phyloP scores from a whole-genome alignment of 306 rosid genomes.

The Alnus rubra region DNA sequence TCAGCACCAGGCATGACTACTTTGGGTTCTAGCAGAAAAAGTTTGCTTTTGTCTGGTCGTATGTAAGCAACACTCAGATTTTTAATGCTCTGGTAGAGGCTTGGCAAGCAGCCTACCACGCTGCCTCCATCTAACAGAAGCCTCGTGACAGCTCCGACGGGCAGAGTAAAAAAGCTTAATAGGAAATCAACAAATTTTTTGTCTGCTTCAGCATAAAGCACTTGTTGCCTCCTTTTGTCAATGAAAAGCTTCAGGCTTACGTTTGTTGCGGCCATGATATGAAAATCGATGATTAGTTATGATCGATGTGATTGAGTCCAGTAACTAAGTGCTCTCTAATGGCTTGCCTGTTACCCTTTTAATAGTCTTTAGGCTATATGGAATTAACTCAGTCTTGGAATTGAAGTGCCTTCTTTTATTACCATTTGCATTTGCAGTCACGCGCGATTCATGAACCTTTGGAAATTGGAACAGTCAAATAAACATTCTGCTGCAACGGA shows the following conservation, averaged over 20 bases:
- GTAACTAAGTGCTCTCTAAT: too few species aligned
- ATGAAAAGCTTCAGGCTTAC: conserved; percentile 19
- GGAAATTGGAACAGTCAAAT: background rate
- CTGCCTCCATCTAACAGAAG: background rate
- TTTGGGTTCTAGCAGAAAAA: background rate
- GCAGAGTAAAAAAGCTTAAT: conserved; percentile 10
- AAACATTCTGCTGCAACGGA: background rate
- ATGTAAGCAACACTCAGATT: background rate
- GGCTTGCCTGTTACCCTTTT: too few species aligned
- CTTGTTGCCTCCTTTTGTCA: background rate
- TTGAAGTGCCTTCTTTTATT: too few species aligned
- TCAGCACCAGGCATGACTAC: background rate
- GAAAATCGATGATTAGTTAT: too few species aligned
- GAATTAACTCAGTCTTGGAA: too few species aligned
- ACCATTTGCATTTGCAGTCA: too few species aligned
- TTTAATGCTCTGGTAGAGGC: conserved; percentile 21
- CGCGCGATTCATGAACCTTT: too few species aligned
- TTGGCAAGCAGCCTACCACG: conserved; percentile 4
- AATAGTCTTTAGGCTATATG: too few species aligned
- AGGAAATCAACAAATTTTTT: conserved; percentile 29
- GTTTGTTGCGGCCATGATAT: too few species aligned
- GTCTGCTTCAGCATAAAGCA: conserved; percentile 17
- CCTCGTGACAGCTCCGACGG: conserved; percentile 3
- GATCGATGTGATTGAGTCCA: too few species aligned
- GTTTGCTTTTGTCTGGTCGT: background rate